A percentile compares a stretch with the other conserved stretches of the same genome.
These are phyloP conservation scores for Cryptococcus sp. DNA, from an alignment of 1,284 basidiomycete species.

Conservation along the genomic window DNA sequence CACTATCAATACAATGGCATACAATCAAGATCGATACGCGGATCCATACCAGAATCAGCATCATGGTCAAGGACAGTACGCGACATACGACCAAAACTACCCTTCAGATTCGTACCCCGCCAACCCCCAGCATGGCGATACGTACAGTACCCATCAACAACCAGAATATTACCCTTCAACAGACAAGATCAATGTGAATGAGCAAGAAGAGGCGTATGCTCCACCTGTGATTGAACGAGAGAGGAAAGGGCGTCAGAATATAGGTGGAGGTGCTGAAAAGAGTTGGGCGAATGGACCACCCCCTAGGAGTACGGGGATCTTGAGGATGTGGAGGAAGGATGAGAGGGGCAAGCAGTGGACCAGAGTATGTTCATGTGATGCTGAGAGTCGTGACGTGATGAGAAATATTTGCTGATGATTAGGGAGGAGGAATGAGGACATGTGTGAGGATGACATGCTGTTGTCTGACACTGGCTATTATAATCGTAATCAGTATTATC, in stretches of 20 bases:
- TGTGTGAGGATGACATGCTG: slow-evolving; percentile 46
- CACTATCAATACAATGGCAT: not conserved
- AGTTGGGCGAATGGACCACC: slow-evolving; percentile 35
- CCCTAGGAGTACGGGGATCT: slow-evolving; percentile 45
- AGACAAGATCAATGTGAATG: not conserved
- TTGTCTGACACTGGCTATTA: slow-evolving; percentile 47
- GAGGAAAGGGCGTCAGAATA: not conserved
- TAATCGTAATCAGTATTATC: slow-evolving; percentile 62
- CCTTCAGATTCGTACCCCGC: not conserved
- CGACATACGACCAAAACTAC: not conserved
- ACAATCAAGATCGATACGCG: not conserved
- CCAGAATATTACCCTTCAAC: not conserved
- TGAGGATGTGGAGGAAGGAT: slow-evolving; percentile 49
- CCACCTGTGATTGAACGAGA: not conserved
- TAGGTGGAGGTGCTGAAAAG: not conserved
- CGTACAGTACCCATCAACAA: not conserved
- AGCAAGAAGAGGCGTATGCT: not conserved
- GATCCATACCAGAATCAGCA: not conserved
- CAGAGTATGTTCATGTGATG: slow-evolving; percentile 24
- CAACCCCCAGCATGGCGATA: not conserved
- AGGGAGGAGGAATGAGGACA: slow-evolving; percentile 42
- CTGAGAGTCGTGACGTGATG: not conserved
- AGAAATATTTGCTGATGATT: not conserved
- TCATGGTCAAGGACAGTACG: not conserved
- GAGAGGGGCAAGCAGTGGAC: slow-evolving; percentile 47